Percentiles rank a stretch among this genome's conserved stretches.
Conservation (phyloP, 805 yeast genomes). For the Isabelozyma rhagii region DNA sequence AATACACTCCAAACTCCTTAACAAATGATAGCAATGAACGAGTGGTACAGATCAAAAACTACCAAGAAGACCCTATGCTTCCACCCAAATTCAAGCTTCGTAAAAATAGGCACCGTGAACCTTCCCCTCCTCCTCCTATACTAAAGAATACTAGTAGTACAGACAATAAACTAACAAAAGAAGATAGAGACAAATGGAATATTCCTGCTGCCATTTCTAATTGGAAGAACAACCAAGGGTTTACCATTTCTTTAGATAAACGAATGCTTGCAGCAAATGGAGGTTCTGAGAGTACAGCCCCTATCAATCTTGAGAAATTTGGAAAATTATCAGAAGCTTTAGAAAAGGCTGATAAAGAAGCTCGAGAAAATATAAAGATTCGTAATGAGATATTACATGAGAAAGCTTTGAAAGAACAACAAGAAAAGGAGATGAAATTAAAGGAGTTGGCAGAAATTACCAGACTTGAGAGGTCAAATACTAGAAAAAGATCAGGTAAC, state of each 20-base stretch:
- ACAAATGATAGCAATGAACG: conserved; percentile 17
- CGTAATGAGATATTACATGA: conserved; percentile 25
- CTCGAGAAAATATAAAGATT: conserved; percentile 23
- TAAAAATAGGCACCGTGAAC: conserved; percentile 62
- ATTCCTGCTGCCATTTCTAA: conserved; percentile 91
- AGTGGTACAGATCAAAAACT: conserved; percentile 62
- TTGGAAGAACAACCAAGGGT: conserved; percentile 95
- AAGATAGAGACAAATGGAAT: conserved; percentile 76
- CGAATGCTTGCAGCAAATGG: conserved; percentile 55
- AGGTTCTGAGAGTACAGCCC: conserved; percentile 19
- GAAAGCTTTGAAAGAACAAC: conserved; percentile 20
- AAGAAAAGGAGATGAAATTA: conserved; percentile 26
- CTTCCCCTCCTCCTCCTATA: conserved; percentile 62
- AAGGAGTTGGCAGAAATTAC: conserved; percentile 25
- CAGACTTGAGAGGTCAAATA: conserved; percentile 13
- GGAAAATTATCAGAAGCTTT: conserved; percentile 68
- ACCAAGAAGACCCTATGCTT: conserved; percentile 76
- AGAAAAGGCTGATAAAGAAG: conserved; percentile 42
- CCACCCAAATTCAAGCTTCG: conserved; percentile 76
- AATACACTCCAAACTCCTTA: conserved; percentile 16
- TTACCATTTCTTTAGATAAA: conserved; percentile 75
- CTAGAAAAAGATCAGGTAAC: conserved; percentile 5
- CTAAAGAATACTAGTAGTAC: conserved; percentile 42
- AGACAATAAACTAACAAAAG: conserved; percentile 51
- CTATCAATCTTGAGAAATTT: conserved; percentile 54